Base-by-base conservation (phyloP, 2,329 filamentous ascomycete species). In the Hymenoscyphus scutula region DNA sequence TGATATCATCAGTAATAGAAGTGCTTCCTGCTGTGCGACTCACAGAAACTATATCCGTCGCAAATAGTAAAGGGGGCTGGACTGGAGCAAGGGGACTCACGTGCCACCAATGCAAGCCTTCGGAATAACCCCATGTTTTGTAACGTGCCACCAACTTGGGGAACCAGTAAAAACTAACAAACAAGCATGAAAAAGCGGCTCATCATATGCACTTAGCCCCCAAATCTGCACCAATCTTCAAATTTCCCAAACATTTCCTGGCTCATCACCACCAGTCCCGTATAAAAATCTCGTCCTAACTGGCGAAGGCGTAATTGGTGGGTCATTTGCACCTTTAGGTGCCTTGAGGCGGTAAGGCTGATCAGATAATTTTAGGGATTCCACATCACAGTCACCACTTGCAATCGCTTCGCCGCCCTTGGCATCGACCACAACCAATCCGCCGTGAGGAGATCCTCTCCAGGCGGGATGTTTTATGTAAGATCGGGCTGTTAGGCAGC, bases 371-470 rank as follows among this genome's bases (percentile, higher is more conserved):
- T 51, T 51, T 19, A 51, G n/a, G 45, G 19, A 30, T 29, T 54
- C 8, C 25, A n/a, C n/a, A n/a, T n/a, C n/a, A n/a, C n/a, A n/a
- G n/a, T n/a, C n/a, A n/a, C n/a, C n/a, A n/a, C n/a, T n/a, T n/a
- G n/a, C n/a, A n/a, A 30, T 30, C 13, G n/a, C 53, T 30, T 27
- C 53, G 53, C 23, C 13, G 53, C 53, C 30, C 25, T 54, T 54
- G 53, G 53, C 53, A 54, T 19, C 13, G n/a, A 10, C 27, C 17
- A 29, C 25, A 54, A 32, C 53, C 53, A 54, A 54, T 30, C 53
- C 13, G 30, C 10, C 17, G 19, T 6, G 11, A 29, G n/a, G 32
- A 37, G n/a, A 48, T 23, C 11, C n/a, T 23, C n/a, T 48, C 23
- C 41, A 8, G 41, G 41, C 41, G 19, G 32, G 32, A 34, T 34